These are phyloP conservation scores for Gnomoniopsis smithogilvyi DNA, from an alignment of 2,329 filamentous ascomycete species.

Conservation along the genomic window DNA sequence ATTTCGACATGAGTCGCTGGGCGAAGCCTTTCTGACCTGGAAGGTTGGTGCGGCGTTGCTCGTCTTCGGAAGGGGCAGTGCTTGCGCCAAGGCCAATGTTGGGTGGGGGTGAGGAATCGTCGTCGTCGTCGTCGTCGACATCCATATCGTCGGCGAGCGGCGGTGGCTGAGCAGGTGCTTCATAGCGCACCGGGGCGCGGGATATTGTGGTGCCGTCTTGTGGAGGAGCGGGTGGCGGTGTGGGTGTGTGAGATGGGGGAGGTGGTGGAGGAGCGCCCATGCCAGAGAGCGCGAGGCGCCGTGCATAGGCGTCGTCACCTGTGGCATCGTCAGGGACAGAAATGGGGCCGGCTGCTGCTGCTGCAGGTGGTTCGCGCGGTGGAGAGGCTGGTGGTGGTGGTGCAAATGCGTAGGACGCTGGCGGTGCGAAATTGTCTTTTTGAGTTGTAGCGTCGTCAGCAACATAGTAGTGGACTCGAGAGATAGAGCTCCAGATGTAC, in stretches of 20 bases:
- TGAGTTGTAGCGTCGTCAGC: too few species aligned
- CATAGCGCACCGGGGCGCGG: conserved; percentile 73
- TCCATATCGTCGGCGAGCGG: conserved; percentile 35
- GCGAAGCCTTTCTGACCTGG: conserved; percentile 85
- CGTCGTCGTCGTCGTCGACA: conserved; percentile 31
- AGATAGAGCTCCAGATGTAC: conserved; percentile 10
- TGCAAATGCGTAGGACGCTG: conserved; percentile 53
- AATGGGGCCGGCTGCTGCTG: conserved; percentile 39
- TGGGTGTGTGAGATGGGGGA: conserved; percentile 22
- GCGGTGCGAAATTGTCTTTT: conserved; percentile 61
- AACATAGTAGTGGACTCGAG: too few species aligned
- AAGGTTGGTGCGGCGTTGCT: conserved; percentile 52
- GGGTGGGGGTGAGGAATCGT: conserved; percentile 22
- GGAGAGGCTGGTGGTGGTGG: too few species aligned
- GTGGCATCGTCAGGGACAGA: conserved; percentile 54
- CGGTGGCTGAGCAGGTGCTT: conserved; percentile 46
- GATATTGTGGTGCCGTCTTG: conserved; percentile 63
- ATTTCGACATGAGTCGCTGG: conserved; percentile 84
- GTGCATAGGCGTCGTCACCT: conserved; percentile 68
- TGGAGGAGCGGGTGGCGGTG: conserved; percentile 29
- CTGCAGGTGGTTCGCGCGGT: too few species aligned
- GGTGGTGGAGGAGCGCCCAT: conserved; percentile 28
- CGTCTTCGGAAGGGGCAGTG: conserved; percentile 30
- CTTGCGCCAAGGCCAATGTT: not conserved
- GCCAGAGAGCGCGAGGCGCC: conserved; percentile 55